Conservation (phyloP, 345 rosid genomes). For the Anacardium occidentale region DNA sequence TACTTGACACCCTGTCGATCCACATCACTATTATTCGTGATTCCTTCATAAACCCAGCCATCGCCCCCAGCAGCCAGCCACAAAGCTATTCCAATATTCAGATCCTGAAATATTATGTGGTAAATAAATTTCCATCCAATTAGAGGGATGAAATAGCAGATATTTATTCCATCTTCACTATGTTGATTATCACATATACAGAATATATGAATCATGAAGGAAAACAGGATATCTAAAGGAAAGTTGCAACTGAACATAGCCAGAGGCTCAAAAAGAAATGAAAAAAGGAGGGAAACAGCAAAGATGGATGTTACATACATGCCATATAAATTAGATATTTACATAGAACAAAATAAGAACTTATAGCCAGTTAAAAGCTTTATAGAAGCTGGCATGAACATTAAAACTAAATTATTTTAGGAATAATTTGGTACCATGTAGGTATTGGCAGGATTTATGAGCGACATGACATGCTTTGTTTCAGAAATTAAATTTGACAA, state of each 20-base stretch:
- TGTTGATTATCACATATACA: not conserved
- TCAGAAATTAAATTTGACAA: conserved; percentile 61
- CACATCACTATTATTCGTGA: conserved; percentile 19
- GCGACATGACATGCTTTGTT: conserved; percentile 72
- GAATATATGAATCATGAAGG: not conserved
- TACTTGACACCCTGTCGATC: conserved; percentile 39
- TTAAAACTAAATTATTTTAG: not conserved
- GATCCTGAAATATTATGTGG: conserved; percentile 54
- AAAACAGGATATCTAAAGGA: not conserved
- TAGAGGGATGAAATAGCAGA: not conserved
- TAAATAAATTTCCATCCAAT: not conserved
- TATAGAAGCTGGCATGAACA: conserved; percentile 17
- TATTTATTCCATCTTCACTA: not conserved
- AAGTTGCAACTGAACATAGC: not conserved
- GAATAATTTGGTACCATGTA: conserved; percentile 61
- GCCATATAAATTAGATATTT: not conserved
- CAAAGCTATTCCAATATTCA: conserved; percentile 88
- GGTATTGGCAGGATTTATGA: conserved; percentile 82
- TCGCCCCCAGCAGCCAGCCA: conserved; percentile 89
- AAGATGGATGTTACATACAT: not conserved
- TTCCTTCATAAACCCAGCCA: conserved; percentile 66
- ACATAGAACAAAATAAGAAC: conserved; percentile 13
- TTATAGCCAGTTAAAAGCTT: not conserved
- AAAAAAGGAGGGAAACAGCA: not conserved
- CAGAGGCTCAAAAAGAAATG: not conserved